Conservation (phyloP, 371 early-diverging fungal genomes). For the Rhizopus delemar region DNA sequence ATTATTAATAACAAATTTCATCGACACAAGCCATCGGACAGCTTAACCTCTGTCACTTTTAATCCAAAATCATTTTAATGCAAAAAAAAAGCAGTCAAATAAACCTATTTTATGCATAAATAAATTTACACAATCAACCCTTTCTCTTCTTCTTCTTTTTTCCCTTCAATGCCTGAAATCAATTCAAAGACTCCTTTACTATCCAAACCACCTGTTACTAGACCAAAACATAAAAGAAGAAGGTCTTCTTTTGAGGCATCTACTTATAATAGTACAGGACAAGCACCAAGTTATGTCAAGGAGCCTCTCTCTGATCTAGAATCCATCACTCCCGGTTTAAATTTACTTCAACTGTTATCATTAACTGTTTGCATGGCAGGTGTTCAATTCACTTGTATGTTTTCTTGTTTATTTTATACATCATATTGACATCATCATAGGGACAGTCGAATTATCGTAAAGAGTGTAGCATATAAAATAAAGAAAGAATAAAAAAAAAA, state of each 20-base stretch:
- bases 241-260: slow-evolving; percentile 32
- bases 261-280: slow-evolving; percentile 26
- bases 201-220: slow-evolving; percentile 27
- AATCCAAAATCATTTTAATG: slow-evolving; percentile 17
- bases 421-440: slow-evolving; percentile 22
- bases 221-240: slow-evolving; percentile 24
- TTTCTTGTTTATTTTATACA: slow-evolving; percentile 1
- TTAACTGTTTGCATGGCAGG: slow-evolving; percentile 66
- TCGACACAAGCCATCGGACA: neutral
- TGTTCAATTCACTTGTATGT: slow-evolving; percentile 66
- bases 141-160: slow-evolving; percentile 5
- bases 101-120: neutral
- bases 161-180: slow-evolving; percentile 18
- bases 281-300: slow-evolving; percentile 20
- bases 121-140: neutral
- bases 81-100: too few relatives aligned
- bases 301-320: neutral
- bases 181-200: slow-evolving; percentile 28
- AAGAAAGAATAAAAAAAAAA: neutral
- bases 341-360: slow-evolving; percentile 37
- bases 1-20: neutral
- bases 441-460: slow-evolving; percentile 62
- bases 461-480: slow-evolving; percentile 10
- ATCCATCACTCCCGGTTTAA: slow-evolving; percentile 11
- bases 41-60: slow-evolving; percentile 5